Evolutionary conservation across 177 flowering plant genomes (phyloP), one percentile per base, ranked within the genome.

Genomic region (Tripterygium wilfordii): DNA sequence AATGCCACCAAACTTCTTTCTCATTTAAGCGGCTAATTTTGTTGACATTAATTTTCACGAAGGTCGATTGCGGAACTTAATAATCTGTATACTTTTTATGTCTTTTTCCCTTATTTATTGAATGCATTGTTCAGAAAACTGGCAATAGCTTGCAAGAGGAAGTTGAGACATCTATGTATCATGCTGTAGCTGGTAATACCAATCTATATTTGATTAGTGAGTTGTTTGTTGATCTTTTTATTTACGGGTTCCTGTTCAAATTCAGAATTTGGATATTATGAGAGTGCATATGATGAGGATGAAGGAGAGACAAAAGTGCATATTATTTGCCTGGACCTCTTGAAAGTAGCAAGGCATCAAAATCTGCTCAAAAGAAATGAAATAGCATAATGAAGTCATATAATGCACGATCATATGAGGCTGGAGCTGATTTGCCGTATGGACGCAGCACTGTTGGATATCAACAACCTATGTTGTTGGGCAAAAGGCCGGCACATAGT

Each of bases 281-380:
- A 74, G 42, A 58, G 49, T 71, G 63, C 58, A 36, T 81, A 62
- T 66, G 80, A 79, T 57, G 97, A 87, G 54, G 89, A 87, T 62
- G 96, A 80, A 71, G 88, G 83, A 55, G 95, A 84, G 55, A 71
- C 81, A 32, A n/a, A n/a, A 71, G 75, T 51, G 57, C 67, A 5
- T 74, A 67, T 63, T 76, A 80, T 65, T 48, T 72, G 38, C 71
- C 79, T 64, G 80, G 84, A 49, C 56, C 66, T 22, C 72, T 72
- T 66, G 86, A 80, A 36, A 58, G 66, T 65, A 69, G 67, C 67
- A 79, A 63, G 56, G 53, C 80, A 36, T 70, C 81, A 49, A 78
- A 79, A 52, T 65, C 51, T 56, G 26, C 62, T 19, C 88, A 69
- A 58, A 85, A 74, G 74, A 85, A 71, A 51, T 54, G 58, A 63